Evolutionary conservation across 352 stramenopile genomes (phyloP).

Genomic region (Blastocystis sp.): DNA sequence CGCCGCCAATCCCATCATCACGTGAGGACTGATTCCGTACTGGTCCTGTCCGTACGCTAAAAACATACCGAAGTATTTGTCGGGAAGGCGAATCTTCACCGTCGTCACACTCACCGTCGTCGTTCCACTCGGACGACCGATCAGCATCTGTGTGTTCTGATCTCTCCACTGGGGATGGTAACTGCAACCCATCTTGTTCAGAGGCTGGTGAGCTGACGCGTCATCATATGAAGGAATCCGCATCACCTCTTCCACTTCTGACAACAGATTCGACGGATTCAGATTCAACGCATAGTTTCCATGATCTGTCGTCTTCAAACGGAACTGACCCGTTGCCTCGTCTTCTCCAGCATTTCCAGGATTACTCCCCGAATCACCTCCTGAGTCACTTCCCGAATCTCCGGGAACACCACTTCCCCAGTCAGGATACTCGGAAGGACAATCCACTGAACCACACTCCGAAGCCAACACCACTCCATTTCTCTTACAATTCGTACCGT

Average conservation of each 20-base stretch:
- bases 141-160: slow-evolving; percentile 53
- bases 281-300: slow-evolving; percentile 38
- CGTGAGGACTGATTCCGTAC: slow-evolving; percentile 12
- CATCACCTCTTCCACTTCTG: neutral
- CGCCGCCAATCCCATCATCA: slow-evolving; percentile 26
- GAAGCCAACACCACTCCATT: neutral
- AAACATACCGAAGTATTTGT: slow-evolving; percentile 56
- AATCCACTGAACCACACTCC: neutral
- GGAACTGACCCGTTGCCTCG: neutral
- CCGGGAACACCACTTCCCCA: slow-evolving; percentile 14
- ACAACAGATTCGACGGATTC: neutral
- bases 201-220: neutral
- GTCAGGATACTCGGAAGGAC: slow-evolving; percentile 30
- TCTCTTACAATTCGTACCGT: slow-evolving; percentile 37
- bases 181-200: slow-evolving; percentile 23
- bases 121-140: neutral
- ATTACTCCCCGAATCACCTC: neutral
- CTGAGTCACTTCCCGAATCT: neutral
- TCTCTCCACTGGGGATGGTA: slow-evolving; percentile 38
- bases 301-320: neutral
- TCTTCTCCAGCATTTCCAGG: neutral
- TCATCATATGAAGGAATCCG: neutral
- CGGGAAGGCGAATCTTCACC: slow-evolving; percentile 43
- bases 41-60: slow-evolving; percentile 36
- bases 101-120: slow-evolving; percentile 15